Conservation (phyloP, 306 rosid genomes). For the Cicer yamashitae region DNA sequence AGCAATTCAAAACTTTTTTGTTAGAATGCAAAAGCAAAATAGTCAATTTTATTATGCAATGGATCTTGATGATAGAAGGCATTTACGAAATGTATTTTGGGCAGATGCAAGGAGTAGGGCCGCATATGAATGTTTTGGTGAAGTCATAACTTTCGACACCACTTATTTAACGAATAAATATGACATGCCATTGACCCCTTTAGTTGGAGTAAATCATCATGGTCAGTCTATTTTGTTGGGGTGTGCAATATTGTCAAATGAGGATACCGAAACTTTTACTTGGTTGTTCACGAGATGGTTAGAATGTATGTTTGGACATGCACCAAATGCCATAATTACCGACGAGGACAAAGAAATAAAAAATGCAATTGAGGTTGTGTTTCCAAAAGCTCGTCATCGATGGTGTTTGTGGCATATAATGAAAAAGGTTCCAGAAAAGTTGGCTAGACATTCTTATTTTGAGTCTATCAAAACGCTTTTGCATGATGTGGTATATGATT, state of each 20-base stretch:
- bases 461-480: constrained; percentile 29
- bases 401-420: constrained; percentile 22
- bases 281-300: constrained; percentile 28
- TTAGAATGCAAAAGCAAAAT: constrained; percentile 19
- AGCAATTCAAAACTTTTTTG: constrained; percentile 9
- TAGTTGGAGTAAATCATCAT: constrained; percentile 25
- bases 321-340: background rate
- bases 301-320: constrained; percentile 20
- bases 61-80: constrained; percentile 10
- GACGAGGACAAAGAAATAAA: constrained; percentile 16
- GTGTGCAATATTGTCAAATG: constrained; percentile 6
- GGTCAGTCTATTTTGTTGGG: constrained; percentile 2
- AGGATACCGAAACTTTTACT: constrained; percentile 11
- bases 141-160: constrained; percentile 19
- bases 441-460: background rate
- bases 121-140: constrained; percentile 18
- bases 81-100: constrained; percentile 20
- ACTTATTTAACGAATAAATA: constrained; percentile 1
- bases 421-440: constrained; percentile 5
- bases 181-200: constrained; percentile 14
- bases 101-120: constrained; percentile 20
- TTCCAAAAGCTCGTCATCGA: constrained; percentile 23
- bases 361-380: constrained; percentile 9
- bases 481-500: constrained; percentile 5
- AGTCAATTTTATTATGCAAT: constrained; percentile 14